Evolutionary conservation across 2,329 filamentous ascomycete genomes (phyloP).

Genomic region (Leptodontidium sp.): DNA sequence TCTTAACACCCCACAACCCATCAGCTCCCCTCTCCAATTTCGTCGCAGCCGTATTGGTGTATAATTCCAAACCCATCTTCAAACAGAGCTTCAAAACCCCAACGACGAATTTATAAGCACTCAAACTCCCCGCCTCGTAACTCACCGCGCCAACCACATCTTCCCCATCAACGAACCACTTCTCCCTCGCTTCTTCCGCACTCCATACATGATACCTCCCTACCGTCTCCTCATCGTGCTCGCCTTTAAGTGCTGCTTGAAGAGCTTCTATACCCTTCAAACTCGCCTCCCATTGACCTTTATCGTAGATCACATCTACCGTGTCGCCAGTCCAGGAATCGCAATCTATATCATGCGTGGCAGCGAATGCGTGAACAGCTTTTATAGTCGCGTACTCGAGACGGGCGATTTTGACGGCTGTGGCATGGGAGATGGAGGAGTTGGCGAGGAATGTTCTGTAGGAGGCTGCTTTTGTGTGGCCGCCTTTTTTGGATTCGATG

Average conservation of each 20-base stretch:
- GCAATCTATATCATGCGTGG: constrained; percentile 55
- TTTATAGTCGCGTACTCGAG: constrained; percentile 62
- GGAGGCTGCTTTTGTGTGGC: constrained; percentile 47
- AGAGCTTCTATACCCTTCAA: constrained; percentile 49
- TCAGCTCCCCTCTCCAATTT: constrained; percentile 35
- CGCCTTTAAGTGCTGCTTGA: constrained; percentile 49
- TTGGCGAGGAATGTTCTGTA: constrained; percentile 43
- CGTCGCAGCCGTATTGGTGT: constrained; percentile 40
- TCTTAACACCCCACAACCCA: constrained; percentile 51
- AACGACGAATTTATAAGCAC: constrained; percentile 43
- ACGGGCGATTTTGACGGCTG: constrained; percentile 46
- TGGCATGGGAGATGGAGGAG: neutral
- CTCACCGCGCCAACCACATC: constrained; percentile 34
- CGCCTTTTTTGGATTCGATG: constrained; percentile 35
- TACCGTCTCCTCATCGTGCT: constrained; percentile 49
- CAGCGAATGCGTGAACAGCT: constrained; percentile 62
- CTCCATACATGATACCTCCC: constrained; percentile 55
- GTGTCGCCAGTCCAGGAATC: constrained; percentile 52
- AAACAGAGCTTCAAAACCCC: constrained; percentile 41
- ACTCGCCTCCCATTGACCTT: constrained; percentile 38
- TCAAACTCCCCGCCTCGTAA: constrained; percentile 52
- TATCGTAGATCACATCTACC: constrained; percentile 48
- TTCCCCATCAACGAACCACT: constrained; percentile 49
- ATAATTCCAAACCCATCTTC: constrained; percentile 40
- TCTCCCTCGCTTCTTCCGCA: constrained; percentile 52